Percentiles rank a stretch among this genome's conserved stretches.
These are phyloP conservation scores for Corchorus capsularis DNA, from an alignment of 345 rosid species.

Conservation along the genomic window DNA sequence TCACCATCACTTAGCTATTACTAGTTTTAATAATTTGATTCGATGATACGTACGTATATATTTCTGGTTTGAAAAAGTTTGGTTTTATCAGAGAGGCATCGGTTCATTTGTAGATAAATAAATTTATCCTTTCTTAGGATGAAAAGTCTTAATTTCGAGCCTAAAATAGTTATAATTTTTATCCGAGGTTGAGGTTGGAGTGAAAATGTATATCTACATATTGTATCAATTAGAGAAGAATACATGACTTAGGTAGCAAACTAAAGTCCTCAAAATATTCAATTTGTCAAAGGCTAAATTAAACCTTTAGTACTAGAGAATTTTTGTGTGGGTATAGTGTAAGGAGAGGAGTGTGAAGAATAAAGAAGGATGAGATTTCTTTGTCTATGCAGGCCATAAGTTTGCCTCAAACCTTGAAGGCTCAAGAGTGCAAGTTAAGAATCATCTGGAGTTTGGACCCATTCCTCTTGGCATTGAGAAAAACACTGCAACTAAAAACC, in stretches of 20 bases:
- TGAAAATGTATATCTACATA: no score
- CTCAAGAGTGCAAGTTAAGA: slow-evolving; percentile 77
- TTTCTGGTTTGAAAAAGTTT: no score
- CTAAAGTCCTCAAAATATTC: neutral
- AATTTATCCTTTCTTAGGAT: no score
- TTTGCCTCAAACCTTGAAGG: slow-evolving; percentile 49
- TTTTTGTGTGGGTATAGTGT: neutral
- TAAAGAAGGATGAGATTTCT: slow-evolving; percentile 62
- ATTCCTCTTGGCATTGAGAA: slow-evolving; percentile 28
- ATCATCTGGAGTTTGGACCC: slow-evolving; percentile 40
- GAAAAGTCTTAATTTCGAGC: no score
- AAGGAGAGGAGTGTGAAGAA: neutral
- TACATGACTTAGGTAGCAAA: neutral
- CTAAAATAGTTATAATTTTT: no score
- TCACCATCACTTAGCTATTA: no score
- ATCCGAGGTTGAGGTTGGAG: no score
- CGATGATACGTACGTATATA: no score
- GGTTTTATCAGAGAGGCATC: no score
- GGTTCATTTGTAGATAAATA: neutral
- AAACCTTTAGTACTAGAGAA: neutral
- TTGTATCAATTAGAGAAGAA: neutral
- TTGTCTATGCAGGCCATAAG: slow-evolving; percentile 70
- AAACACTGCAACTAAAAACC: slow-evolving; percentile 47
- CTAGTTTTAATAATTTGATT: no score
- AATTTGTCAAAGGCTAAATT: neutral